Evolutionary conservation across 1,284 basidiomycete genomes (phyloP), one percentile per base, ranked within the genome.

Genomic region (Ustilago lituana): DNA sequence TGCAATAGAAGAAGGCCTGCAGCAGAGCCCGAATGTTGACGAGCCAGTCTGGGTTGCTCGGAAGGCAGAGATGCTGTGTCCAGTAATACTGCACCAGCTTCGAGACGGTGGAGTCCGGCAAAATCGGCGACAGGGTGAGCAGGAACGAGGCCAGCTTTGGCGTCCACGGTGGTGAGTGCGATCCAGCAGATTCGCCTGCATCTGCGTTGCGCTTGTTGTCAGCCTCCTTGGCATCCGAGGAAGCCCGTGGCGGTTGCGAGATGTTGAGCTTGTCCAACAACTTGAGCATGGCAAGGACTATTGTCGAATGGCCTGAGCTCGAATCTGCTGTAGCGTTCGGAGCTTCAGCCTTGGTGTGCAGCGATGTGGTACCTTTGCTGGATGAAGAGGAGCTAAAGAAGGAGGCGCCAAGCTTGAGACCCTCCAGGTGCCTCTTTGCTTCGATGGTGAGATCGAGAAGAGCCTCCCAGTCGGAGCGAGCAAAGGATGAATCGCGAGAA

Each of bases 11-110:
- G 35, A 81, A 77, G 1, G 78, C 79, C 29, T 74, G 58, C 31
- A 81, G 45, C 2, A 82, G 73, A 9, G 60, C 54, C 10, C 66
- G 60, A 24, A 79, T 71, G 57, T 79, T 77, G 32, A 49, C 38
- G 22, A 82, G 71, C 80, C 80, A 82, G 11, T 72, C 62, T 2
- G 75, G 60, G 17, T 73, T 70, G 48, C 75, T 74, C 3, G 80
- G 80, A 17, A 82, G 47, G 50, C 78, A 81, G 17, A 74, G 71
- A 46, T 79, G 74, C 51, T 79, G 71, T 1, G 53, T 47, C 43
- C 71, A 67, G 53, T 74, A 74, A 59, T 73, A 76, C 15, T 70
- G 58, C 10, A 82, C 61, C 27, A 82, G 63, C 24, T 77, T 71
- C 6, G 69, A 68, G 14, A 76, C 55, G 17, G 73, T 71, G 2